phyloP scores from a whole-genome alignment of 345 rosid genomes.

The Erodium maritimum region DNA sequence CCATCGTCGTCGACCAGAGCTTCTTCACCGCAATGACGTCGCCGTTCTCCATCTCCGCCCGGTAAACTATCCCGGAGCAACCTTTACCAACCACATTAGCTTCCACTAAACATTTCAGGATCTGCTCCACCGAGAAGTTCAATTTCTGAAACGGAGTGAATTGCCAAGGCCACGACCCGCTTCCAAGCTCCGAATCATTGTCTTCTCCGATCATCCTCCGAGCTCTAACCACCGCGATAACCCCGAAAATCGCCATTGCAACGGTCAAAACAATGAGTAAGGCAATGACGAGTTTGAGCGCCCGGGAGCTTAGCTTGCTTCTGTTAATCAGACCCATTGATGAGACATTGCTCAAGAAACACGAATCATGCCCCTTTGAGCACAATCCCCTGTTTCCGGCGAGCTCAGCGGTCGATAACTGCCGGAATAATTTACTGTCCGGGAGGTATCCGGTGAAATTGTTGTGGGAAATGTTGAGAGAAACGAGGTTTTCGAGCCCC shows the following conservation, averaged over 20 bases:
- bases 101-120: slow-evolving; percentile 54
- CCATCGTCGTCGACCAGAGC: slow-evolving; percentile 50
- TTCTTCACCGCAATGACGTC: slow-evolving; percentile 78
- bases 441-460: slow-evolving; percentile 71
- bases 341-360: slow-evolving; percentile 36
- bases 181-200: slow-evolving; percentile 46
- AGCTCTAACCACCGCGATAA: slow-evolving; percentile 37
- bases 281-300: slow-evolving; percentile 42
- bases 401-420: slow-evolving; percentile 34
- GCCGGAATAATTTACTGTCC: slow-evolving; percentile 54
- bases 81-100: slow-evolving; percentile 76
- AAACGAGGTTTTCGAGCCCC: slow-evolving; percentile 51
- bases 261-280: slow-evolving; percentile 34
- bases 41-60: slow-evolving; percentile 52
- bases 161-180: slow-evolving; percentile 51
- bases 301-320: slow-evolving; percentile 21
- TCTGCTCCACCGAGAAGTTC: slow-evolving; percentile 54
- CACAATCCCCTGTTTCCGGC: slow-evolving; percentile 54
- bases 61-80: slow-evolving; percentile 79
- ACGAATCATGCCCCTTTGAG: slow-evolving; percentile 38
- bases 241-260: slow-evolving; percentile 40
- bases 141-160: slow-evolving; percentile 76
- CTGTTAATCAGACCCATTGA: slow-evolving; percentile 9
- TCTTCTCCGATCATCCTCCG: slow-evolving; percentile 28
- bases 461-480: slow-evolving; percentile 68